Conservation (phyloP, 2,329 filamentous ascomycete genomes). For the Sarocladium strictum region DNA sequence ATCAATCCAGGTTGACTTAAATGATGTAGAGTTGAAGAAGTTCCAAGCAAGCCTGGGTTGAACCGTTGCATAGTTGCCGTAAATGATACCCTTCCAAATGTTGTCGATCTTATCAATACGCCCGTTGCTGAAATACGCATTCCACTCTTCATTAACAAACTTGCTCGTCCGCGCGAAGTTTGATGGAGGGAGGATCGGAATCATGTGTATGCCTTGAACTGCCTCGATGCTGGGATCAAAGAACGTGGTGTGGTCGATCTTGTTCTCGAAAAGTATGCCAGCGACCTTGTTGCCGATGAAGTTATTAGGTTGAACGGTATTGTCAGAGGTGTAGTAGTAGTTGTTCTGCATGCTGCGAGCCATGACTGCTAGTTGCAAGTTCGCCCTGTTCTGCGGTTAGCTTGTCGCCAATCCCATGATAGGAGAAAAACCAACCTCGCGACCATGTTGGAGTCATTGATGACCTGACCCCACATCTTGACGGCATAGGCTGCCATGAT, state of each 20-base stretch:
- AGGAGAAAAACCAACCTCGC: conserved; percentile 43
- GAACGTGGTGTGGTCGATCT: conserved; percentile 87
- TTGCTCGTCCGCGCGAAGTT: conserved; percentile 57
- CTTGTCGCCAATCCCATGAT: neutral
- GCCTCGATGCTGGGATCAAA: conserved; percentile 71
- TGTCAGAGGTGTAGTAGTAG: conserved; percentile 70
- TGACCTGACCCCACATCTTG: conserved; percentile 87
- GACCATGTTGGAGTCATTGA: conserved; percentile 73
- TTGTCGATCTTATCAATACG: conserved; percentile 59
- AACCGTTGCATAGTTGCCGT: conserved; percentile 75
- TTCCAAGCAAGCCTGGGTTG: conserved; percentile 63
- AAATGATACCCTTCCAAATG: conserved; percentile 82
- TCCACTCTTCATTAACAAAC: conserved; percentile 82
- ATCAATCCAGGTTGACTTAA: conserved; percentile 67
- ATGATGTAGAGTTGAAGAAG: conserved; percentile 66
- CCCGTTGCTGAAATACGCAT: conserved; percentile 65
- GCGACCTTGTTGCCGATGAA: conserved; percentile 75
- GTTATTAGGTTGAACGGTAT: conserved; percentile 61
- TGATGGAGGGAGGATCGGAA: conserved; percentile 65
- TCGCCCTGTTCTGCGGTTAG: conserved; percentile 44
- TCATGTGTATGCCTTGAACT: conserved; percentile 76
- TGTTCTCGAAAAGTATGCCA: conserved; percentile 84
- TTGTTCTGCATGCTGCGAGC: conserved; percentile 69
- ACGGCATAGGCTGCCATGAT: conserved; percentile 79
- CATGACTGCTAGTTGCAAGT: conserved; percentile 76